These are phyloP conservation scores for Cercospora sp. DNA, from an alignment of 2,329 filamentous ascomycete species.

Conservation along the genomic window DNA sequence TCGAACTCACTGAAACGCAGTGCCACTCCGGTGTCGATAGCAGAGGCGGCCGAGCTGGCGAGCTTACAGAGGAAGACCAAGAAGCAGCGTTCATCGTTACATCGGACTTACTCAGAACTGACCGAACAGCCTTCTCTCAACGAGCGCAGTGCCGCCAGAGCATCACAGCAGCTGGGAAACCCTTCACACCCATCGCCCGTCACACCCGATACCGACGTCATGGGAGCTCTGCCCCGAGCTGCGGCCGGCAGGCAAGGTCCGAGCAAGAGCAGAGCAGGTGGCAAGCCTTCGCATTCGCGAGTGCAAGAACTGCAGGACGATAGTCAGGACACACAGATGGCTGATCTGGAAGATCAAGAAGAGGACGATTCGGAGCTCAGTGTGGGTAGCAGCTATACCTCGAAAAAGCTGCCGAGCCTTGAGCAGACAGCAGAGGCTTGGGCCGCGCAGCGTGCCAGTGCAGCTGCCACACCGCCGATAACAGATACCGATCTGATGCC, in stretches of 20 bases:
- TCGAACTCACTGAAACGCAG: constrained; percentile 45
- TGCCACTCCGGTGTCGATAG: constrained; percentile 55
- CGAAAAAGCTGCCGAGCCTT: constrained; percentile 27
- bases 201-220: constrained; percentile 39
- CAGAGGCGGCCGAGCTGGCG: constrained; percentile 54
- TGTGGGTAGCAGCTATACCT: constrained; percentile 23
- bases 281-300: constrained; percentile 29
- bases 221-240: constrained; percentile 26
- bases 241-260: constrained; percentile 20
- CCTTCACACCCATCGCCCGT: constrained; percentile 34
- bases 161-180: constrained; percentile 23
- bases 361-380: constrained; percentile 34
- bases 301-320: constrained; percentile 34
- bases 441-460: constrained; percentile 19
- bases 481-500: constrained; percentile 70
- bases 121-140: constrained; percentile 33
- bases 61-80: constrained; percentile 53
- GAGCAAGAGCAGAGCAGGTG: constrained; percentile 24
- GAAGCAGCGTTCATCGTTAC: constrained; percentile 46
- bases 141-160: constrained; percentile 29
- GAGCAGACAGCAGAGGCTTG: constrained; percentile 23
- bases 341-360: constrained; percentile 31
- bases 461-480: constrained; percentile 70
- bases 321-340: constrained; percentile 33
- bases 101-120: constrained; percentile 34